Base-by-base conservation (phyloP, 2,329 filamentous ascomycete species). In the Epichloe sibirici region DNA sequence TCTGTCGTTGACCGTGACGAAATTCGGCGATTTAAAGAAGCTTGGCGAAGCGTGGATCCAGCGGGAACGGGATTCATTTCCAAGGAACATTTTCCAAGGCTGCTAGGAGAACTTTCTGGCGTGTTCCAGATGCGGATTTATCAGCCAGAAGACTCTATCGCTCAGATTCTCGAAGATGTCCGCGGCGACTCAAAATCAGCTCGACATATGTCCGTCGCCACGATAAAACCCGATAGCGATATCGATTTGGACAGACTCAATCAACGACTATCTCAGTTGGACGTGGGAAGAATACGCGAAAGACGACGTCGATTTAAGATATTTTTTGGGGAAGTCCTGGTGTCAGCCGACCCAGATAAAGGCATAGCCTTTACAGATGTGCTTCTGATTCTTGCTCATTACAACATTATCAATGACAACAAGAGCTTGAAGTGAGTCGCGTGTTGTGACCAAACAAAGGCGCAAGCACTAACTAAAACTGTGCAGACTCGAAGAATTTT, bases 71-170 rank as follows among this genome's bases (percentile, higher is more conserved):
- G 94, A 2, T 97, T 85, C 65, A 97, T 98, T 62, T 82, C 82
- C 48, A 95, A 91, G 62, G 88, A 95, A 44, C 81, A 82, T 38
- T 97, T 98, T 63, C 91, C 93, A 9, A 79, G 90, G 43, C 75
- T 98, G 37, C 75, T 98, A 5, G 89, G 89, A 47, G 89, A 97
- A 73, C 82, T 98, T 1, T 95, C 90, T 17, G 93, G 93, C 3
- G 82, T 96, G 15, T 98, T 98, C 62, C 86, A 94, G 63, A 97
- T 98, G 90, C 85, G 91, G 37, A 90, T 98, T 48, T 96, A 98
- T 65, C 85, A 91, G 54, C 83, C 86, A 5, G 89, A 94, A 60
- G 93, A 95, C 66, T 93, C 90, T 0, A 85, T 98, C 23, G 74
- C 79, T n/a, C 77, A 81, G 40, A 87, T 98, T 50, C 76, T 97